Evolutionary conservation across 805 yeast species (phyloP), one percentile per base, ranked within the genome.

Genomic region (Kodamaea sagamina): DNA sequence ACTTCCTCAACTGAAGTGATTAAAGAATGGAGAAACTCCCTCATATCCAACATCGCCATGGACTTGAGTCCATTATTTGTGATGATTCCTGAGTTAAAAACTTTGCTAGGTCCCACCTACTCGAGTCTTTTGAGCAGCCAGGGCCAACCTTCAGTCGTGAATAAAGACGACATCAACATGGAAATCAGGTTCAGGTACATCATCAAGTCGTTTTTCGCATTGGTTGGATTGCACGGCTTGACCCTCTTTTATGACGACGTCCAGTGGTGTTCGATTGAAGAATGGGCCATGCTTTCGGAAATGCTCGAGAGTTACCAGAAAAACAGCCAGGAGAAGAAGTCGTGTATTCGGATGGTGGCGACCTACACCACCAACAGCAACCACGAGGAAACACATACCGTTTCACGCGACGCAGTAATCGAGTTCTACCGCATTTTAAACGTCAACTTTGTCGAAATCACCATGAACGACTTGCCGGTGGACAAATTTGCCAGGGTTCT

Each of bases 211-310:
- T 51, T 77, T 11, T 67, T 68, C 42, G 62, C 65, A n/a, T 51
- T 77, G 3, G 58, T 76, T 37, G 70, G 72, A 6, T 49, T 48
- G 3, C 62, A 61, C 25, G 79, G 79, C 2, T 55, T 76, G 29
- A 73, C 78, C 0, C 47, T 76, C 1, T 61, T 72, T 36, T 53
- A 73, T 22, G 80, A 76, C 48, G 78, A 76, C 53, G 49, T 72
- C 18, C 77, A 75, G 41, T 69, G 72, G 68, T 65, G 73, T 43
- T 60, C 77, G 0, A 48, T 44, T 6, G 57, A 52, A 8, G 72
- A 65, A 45, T 55, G 65, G 49, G 43, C 32, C 4, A 42, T 71
- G 46, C 40, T 63, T 3, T 47, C 53, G 6, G 74, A 70, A 35
- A 51, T 65, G 4, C 39, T 60, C 6, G 51, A 49, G 15, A 55